Conservation (phyloP, 495 filamentous ascomycete species). For the Amniculicola lignicola region DNA sequence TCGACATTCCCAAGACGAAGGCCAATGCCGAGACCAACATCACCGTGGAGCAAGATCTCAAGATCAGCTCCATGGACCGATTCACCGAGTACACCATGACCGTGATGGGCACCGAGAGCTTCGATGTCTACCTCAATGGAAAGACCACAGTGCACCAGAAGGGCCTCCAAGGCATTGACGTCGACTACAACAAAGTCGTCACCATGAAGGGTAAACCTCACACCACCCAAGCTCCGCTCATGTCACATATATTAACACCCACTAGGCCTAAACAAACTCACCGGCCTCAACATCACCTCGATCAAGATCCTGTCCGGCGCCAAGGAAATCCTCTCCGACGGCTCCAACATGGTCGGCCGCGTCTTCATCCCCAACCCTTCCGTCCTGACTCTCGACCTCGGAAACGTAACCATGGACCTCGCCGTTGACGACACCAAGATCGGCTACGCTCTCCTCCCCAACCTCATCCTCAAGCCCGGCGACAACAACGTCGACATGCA, state of each 20-base stretch:
- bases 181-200: conserved; percentile 57
- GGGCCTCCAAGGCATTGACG: conserved; percentile 47
- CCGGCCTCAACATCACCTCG: conserved; percentile 56
- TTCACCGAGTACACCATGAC: conserved; percentile 57
- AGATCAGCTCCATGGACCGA: conserved; percentile 51
- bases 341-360: conserved; percentile 62
- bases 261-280: conserved; percentile 58
- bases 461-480: conserved; percentile 60
- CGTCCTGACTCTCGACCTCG: conserved; percentile 60
- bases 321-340: conserved; percentile 35
- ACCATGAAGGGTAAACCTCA: conserved; percentile 53
- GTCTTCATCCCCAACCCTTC: conserved; percentile 69
- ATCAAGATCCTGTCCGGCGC: conserved; percentile 50
- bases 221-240: not conserved
- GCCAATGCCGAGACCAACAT: conserved; percentile 54
- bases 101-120: conserved; percentile 55
- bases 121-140: conserved; percentile 58
- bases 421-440: conserved; percentile 50
- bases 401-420: conserved; percentile 63
- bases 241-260: not conserved
- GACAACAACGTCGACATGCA: conserved; percentile 56
- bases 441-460: conserved; percentile 55
- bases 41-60: conserved; percentile 53
- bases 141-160: conserved; percentile 53
- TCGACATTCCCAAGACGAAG: conserved; percentile 55